phyloP scores from a whole-genome alignment of 2,329 filamentous ascomycete genomes.

The Botrytis medusae region DNA sequence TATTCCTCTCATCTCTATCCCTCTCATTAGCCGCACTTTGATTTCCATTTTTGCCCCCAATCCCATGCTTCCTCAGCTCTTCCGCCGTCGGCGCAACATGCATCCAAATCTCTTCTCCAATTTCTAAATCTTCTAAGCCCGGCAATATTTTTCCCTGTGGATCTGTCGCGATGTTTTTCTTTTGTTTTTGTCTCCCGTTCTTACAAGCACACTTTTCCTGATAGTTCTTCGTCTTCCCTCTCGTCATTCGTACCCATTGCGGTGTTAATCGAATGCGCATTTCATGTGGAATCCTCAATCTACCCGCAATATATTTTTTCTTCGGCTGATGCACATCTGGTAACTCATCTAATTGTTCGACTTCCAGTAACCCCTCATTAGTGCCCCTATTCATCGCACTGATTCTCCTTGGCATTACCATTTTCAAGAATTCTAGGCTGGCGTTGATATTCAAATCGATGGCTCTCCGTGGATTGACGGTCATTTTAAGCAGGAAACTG shows the following conservation, averaged over 20 bases:
- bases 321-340: constrained; percentile 54
- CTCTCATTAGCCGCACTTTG: constrained; percentile 8
- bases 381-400: constrained; percentile 53
- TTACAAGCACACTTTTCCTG: neutral
- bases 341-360: constrained; percentile 45
- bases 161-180: constrained; percentile 40
- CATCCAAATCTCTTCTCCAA: constrained; percentile 53
- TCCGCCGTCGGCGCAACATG: constrained; percentile 46
- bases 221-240: constrained; percentile 15
- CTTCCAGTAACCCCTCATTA: constrained; percentile 52
- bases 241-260: constrained; percentile 34
- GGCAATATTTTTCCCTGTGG: constrained; percentile 43
- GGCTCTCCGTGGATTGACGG: constrained; percentile 61
- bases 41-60: constrained; percentile 14
- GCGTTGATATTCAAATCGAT: constrained; percentile 63
- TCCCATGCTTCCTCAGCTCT: constrained; percentile 35
- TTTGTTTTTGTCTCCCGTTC: constrained; percentile 32
- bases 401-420: constrained; percentile 50
- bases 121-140: constrained; percentile 39
- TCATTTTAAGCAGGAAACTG: constrained; percentile 59
- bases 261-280: constrained; percentile 21
- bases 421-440: constrained; percentile 60
- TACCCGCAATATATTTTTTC: constrained; percentile 57
- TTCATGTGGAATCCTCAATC: constrained; percentile 55
- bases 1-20: constrained; percentile 4